Evolutionary conservation across 2,329 filamentous ascomycete species (phyloP), one percentile per base, ranked within the genome.

Genomic region (Talaromyces albobiverticillius): DNA sequence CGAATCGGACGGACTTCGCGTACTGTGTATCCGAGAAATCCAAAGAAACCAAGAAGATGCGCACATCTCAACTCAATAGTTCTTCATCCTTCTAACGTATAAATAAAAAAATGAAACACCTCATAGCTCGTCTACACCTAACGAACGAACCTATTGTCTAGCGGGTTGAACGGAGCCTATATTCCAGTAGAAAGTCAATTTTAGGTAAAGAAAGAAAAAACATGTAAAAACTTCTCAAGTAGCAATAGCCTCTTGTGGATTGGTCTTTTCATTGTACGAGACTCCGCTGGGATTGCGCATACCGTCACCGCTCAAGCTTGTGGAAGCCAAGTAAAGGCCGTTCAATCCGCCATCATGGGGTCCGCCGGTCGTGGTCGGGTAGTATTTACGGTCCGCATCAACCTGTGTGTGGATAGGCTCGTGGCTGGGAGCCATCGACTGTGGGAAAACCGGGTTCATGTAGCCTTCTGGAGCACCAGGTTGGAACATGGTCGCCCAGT

Each of bases 401-500:
- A 79, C 82, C 74, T 85, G 86, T 75, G 76, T 78, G 79, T 86
- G 87, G 79, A 81, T 82, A 78, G 77, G 80, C 78, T 83, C 87
- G 79, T 85, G 85, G 73, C 79, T 84, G 76, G 85, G 81, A 72
- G 81, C 79, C 80, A 82, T 78, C 79, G 86, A 86, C 80, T 85
- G 70, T 71, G 79, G 76, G 75, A 82, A 84, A 69, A 80, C 78
- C 70, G 76, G 76, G 74, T 78, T 82, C 77, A 82, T 81, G 74
- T 83, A 85, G 72, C 79, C 77, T 74, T 84, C 78, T 73, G 86
- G 82, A 76, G 82, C 79, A 81, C 84, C 85, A 77, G 85, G 74
- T 77, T 86, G 86, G 78, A 89, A 89, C 84, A 90, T 88, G 70
- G 87, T 82, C 67, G 86, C 82, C 87, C 87, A 90, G 76, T 90